phyloP scores from a whole-genome alignment of 176 grass and related monocot genomes.

The Eragrostis nindensis region DNA sequence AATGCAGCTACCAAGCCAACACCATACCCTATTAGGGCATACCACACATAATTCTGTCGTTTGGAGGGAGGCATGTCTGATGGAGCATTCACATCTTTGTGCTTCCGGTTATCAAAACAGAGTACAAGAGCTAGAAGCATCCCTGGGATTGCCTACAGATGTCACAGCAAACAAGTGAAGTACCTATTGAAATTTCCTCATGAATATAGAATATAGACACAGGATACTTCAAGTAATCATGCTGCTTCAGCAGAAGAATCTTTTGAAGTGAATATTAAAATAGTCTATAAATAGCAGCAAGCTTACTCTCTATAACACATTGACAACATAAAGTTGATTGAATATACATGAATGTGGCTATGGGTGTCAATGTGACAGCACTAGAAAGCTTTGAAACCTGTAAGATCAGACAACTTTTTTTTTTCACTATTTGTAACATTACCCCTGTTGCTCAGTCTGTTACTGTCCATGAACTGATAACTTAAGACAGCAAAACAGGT shows the following conservation, averaged over 20 bases:
- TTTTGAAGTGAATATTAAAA: constrained; percentile 8
- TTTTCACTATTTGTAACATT: not conserved
- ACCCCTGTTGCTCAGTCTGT: not conserved
- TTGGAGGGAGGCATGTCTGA: constrained; percentile 42
- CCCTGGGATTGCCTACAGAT: constrained; percentile 83
- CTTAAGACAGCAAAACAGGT: not conserved
- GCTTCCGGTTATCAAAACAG: constrained; percentile 87
- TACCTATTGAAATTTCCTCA: constrained; percentile 13
- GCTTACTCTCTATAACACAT: not conserved
- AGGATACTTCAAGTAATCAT: not conserved
- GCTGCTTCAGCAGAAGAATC: constrained; percentile 8
- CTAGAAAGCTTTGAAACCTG: constrained; percentile 1
- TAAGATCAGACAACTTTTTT: not conserved
- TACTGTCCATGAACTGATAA: not conserved
- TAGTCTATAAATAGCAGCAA: not conserved
- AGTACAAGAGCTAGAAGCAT: constrained; percentile 92
- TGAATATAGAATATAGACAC: not conserved
- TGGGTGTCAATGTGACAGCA: not conserved
- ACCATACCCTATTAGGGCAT: constrained; percentile 83
- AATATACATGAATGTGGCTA: not conserved
- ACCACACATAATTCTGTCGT: constrained; percentile 73
- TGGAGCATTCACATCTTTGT: constrained; percentile 57
- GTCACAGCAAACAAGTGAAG: constrained; percentile 16
- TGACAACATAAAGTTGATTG: not conserved
- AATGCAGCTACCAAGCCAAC: constrained; percentile 80